Percentiles rank a stretch among this genome's conserved stretches.
Conservation (phyloP, 2,329 filamentous ascomycete genomes). For the Aspergillus ustus region DNA sequence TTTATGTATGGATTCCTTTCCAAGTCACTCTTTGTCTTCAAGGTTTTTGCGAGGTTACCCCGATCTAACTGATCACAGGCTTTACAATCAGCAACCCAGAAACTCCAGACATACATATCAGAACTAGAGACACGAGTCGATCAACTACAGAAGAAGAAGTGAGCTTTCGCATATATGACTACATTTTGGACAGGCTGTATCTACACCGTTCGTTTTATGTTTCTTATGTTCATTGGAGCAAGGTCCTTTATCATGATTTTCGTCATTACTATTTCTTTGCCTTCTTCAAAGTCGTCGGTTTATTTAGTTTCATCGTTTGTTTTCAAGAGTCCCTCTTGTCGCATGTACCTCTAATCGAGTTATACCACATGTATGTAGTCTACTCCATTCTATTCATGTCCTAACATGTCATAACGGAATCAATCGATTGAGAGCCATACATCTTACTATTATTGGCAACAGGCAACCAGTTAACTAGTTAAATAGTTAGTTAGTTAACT, state of each 20-base stretch:
- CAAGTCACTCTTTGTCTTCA: neutral
- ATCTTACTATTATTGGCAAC: neutral
- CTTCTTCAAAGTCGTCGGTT: neutral
- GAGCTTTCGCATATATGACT: neutral
- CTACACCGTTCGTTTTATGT: constrained; percentile 5
- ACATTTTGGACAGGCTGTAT: constrained; percentile 17
- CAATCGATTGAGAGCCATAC: neutral
- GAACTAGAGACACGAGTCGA: constrained; percentile 80
- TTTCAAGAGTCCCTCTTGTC: neutral
- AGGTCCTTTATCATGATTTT: neutral
- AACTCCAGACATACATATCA: constrained; percentile 82
- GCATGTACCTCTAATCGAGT: neutral
- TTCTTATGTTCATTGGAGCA: constrained; percentile 3
- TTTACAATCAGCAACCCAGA: constrained; percentile 83
- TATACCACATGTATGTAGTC: neutral
- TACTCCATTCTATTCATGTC: neutral
- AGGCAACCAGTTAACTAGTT: too few relatives aligned
- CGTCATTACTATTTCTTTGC: neutral
- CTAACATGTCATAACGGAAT: neutral
- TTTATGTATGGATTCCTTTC: constrained; percentile 72
- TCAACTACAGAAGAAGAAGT: constrained; percentile 71
- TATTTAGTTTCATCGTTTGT: neutral
- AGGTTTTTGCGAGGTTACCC: neutral
- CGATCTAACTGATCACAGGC: constrained; percentile 57
- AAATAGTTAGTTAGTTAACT: too few relatives aligned